phyloP scores from a whole-genome alignment of 768 basidiomycete genomes.

The Dioszegia hungarica region DNA sequence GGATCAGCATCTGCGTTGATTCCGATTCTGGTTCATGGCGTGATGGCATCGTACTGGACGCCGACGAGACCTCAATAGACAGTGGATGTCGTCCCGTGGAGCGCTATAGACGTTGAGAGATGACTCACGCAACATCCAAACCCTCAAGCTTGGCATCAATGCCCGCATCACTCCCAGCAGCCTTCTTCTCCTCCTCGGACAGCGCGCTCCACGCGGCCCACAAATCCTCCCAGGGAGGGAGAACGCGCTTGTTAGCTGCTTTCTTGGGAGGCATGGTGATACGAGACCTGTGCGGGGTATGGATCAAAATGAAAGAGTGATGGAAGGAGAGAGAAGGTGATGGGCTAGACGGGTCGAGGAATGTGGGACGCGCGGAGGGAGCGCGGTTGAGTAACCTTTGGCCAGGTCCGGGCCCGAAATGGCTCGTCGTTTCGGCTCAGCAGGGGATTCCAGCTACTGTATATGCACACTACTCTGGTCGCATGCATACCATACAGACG shows the following conservation, averaged over 20 bases:
- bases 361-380: background rate
- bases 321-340: background rate
- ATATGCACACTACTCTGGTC: too few relatives aligned
- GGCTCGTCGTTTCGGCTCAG: too few relatives aligned
- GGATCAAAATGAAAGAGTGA: background rate
- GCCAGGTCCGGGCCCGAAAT: too few relatives aligned
- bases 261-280: background rate
- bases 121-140: background rate
- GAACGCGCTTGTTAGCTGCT: background rate
- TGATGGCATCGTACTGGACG: too few relatives aligned
- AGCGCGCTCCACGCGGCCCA: conserved; percentile 7
- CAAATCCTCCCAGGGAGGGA: background rate
- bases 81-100: too few relatives aligned
- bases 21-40: background rate
- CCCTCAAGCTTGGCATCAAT: background rate
- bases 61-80: too few relatives aligned
- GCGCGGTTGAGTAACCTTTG: background rate
- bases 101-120: too few relatives aligned
- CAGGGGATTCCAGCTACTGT: too few relatives aligned
- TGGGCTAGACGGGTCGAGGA: background rate
- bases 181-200: background rate
- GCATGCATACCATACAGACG: too few relatives aligned
- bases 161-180: background rate
- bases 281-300: background rate
- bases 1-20: background rate